These are phyloP conservation scores for Aaosphaeria arxii DNA, from an alignment of 2,329 filamentous ascomycete genomes.

Conservation along the genomic window DNA sequence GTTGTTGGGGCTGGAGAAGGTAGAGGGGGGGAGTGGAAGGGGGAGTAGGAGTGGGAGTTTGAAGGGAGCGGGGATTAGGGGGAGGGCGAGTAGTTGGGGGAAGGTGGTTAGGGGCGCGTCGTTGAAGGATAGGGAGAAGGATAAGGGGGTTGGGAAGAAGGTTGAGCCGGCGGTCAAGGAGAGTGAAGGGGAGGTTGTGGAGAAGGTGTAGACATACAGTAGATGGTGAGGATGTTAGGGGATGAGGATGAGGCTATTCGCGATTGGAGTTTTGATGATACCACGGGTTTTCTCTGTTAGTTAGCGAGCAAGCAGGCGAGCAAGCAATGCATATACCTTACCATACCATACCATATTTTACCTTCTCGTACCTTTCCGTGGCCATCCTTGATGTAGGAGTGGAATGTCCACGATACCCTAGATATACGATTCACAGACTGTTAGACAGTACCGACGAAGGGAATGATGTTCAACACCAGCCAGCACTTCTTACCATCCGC, in stretches of 20 bases:
- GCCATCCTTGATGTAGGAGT: too few species aligned
- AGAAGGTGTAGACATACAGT: constrained; percentile 11
- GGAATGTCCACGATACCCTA: too few species aligned
- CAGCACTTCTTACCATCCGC: too few species aligned
- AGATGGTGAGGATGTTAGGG: constrained; percentile 2
- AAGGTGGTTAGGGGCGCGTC: constrained; percentile 34
- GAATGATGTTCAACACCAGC: too few species aligned
- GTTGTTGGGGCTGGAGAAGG: constrained; percentile 51
- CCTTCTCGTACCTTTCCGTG: background rate
- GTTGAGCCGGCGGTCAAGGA: constrained; percentile 11
- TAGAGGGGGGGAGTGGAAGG: constrained; percentile 19
- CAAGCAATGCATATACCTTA: constrained; percentile 1
- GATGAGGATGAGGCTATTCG: background rate
- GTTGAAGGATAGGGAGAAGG: constrained; percentile 12
- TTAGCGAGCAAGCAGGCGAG: too few species aligned
- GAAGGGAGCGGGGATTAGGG: constrained; percentile 18
- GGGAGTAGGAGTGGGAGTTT: constrained; percentile 35
- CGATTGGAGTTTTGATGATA: background rate
- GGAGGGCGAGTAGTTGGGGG: constrained; percentile 24
- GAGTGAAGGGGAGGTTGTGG: constrained; percentile 13
- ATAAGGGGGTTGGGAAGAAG: background rate
- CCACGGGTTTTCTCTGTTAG: too few species aligned
- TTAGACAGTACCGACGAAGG: too few species aligned
- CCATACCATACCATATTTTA: background rate
- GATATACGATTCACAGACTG: too few species aligned